A percentile compares a stretch with the other conserved stretches of the same genome.
These are phyloP conservation scores for Tephrocybe sp. DNA, from an alignment of 768 basidiomycete species.

Conservation along the genomic window DNA sequence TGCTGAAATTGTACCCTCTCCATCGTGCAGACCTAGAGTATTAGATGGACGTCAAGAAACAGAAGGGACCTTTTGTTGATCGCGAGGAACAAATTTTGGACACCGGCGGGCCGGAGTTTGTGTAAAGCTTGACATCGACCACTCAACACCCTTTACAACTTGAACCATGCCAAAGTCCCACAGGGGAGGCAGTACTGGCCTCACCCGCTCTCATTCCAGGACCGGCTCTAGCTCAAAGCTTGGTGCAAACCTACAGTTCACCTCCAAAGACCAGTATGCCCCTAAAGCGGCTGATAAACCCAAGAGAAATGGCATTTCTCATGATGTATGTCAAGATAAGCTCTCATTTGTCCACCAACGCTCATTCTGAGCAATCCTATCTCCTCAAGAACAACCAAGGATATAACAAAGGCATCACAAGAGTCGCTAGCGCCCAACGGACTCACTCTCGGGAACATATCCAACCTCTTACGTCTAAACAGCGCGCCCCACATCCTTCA, in stretches of 20 bases:
- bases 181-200: slow-evolving; percentile 40
- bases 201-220: slow-evolving; percentile 61
- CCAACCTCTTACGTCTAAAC: slow-evolving; percentile 21
- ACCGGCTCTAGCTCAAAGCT: slow-evolving; percentile 60
- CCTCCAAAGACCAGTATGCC: slow-evolving; percentile 54
- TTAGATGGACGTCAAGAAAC: neutral
- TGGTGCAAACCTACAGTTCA: slow-evolving; percentile 60
- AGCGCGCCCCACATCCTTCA: slow-evolving; percentile 20
- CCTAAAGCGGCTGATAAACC: slow-evolving; percentile 47
- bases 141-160: slow-evolving; percentile 23
- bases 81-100: slow-evolving; percentile 8
- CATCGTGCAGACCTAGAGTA: slow-evolving; percentile 48
- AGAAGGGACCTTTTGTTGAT: slow-evolving; percentile 1
- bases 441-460: slow-evolving; percentile 32
- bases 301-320: slow-evolving; percentile 42
- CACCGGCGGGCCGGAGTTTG: slow-evolving; percentile 14
- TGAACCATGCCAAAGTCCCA: slow-evolving; percentile 54
- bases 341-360: slow-evolving; percentile 13
- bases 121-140: slow-evolving; percentile 6
- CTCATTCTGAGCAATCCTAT: neutral
- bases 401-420: slow-evolving; percentile 25
- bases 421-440: slow-evolving; percentile 33
- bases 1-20: slow-evolving; percentile 93
- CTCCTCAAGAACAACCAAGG: slow-evolving; percentile 16
- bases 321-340: slow-evolving; percentile 40